Percentiles rank a stretch among this genome's conserved stretches.
These are phyloP conservation scores for Eucommia ulmoides DNA, from an alignment of 257 asterid species.

Conservation along the genomic window DNA sequence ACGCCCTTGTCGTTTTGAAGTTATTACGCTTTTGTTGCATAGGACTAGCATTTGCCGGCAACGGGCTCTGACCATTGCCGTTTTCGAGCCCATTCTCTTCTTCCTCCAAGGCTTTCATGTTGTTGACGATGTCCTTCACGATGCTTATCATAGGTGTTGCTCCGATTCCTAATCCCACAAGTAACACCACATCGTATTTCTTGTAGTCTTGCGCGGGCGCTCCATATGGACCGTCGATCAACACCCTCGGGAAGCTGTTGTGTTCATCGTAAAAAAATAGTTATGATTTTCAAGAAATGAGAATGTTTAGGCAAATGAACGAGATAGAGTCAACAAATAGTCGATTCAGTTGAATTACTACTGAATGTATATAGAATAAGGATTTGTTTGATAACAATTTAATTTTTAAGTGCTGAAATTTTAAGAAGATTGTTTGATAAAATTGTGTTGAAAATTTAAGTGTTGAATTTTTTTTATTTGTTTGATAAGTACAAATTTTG, in stretches of 20 bases:
- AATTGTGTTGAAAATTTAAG: no score
- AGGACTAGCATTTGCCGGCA: slow-evolving; percentile 1
- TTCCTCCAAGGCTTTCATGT: slow-evolving; percentile 57
- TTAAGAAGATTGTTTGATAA: no score
- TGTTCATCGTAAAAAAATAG: neutral
- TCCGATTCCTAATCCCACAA: slow-evolving; percentile 79
- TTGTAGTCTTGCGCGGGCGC: slow-evolving; percentile 97
- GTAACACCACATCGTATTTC: slow-evolving; percentile 69
- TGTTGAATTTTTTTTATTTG: no score
- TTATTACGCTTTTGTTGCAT: slow-evolving; percentile 14
- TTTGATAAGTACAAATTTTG: no score
- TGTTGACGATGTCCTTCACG: slow-evolving; percentile 74
- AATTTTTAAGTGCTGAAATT: no score
- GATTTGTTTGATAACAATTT: no score
- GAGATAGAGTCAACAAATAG: neutral
- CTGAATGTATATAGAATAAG: no score
- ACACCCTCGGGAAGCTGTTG: slow-evolving; percentile 54
- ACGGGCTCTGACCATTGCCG: slow-evolving; percentile 12
- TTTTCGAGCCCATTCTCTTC: slow-evolving; percentile 33
- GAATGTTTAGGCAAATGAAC: no score
- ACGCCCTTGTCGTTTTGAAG: slow-evolving; percentile 62
- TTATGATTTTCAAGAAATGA: no score
- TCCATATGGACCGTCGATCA: slow-evolving; percentile 87
- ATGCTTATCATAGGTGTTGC: slow-evolving; percentile 95
- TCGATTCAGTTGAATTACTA: neutral